A percentile compares a stretch with the other conserved stretches of the same genome.
phyloP scores from a whole-genome alignment of 176 grass and related monocot genomes.

The Saccharum officinarum region DNA sequence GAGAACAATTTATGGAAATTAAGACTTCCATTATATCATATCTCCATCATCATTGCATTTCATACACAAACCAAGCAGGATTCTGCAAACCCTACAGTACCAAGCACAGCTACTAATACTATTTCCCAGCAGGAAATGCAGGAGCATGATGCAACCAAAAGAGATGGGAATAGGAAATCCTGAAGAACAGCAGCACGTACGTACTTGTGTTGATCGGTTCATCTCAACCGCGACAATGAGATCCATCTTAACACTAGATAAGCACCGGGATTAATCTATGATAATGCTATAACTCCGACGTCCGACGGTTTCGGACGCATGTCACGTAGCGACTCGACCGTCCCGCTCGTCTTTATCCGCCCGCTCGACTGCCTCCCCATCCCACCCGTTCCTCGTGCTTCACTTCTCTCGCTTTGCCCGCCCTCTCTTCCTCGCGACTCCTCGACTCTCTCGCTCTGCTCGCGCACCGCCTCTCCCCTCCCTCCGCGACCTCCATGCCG shows the following conservation, averaged over 20 bases:
- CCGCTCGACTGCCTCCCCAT: too few relatives aligned
- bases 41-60: constrained; percentile 33
- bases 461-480: too few relatives aligned
- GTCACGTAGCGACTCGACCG: too few relatives aligned
- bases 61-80: constrained; percentile 49
- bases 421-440: too few relatives aligned
- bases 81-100: constrained; percentile 55
- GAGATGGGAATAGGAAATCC: constrained; percentile 10
- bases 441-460: too few relatives aligned
- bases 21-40: constrained; percentile 45
- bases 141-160: constrained; percentile 16
- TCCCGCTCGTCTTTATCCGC: too few relatives aligned
- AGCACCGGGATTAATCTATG: too few relatives aligned
- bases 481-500: too few relatives aligned
- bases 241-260: not conserved
- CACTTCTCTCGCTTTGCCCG: too few relatives aligned
- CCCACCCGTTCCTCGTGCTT: too few relatives aligned
- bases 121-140: constrained; percentile 19
- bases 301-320: too few relatives aligned
- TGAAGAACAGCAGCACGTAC: constrained; percentile 32
- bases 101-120: constrained; percentile 3
- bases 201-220: constrained; percentile 13
- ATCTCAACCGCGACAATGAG: constrained; percentile 7
- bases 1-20: not conserved
- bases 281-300: too few relatives aligned